Evolutionary conservation across 768 basidiomycete species (phyloP).

Genomic region (Rhodotorula taiwanensis): DNA sequence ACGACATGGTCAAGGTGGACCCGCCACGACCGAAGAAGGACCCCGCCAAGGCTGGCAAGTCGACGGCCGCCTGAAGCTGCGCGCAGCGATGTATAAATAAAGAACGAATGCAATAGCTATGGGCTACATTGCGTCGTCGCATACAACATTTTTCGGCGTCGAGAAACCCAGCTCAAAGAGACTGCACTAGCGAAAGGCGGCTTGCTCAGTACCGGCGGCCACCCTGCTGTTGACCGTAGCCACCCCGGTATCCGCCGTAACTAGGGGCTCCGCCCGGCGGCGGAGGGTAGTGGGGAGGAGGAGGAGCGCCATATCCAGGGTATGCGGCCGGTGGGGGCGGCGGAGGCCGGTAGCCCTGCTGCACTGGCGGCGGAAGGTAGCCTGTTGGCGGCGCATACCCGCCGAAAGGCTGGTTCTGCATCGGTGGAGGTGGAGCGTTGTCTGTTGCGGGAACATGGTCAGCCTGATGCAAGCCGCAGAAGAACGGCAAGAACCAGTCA

Average conservation of each 20-base stretch:
- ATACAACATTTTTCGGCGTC: no score
- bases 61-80: no score
- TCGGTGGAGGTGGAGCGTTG: constrained; percentile 2
- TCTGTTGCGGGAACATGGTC: not conserved
- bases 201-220: not conserved
- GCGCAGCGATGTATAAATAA: no score
- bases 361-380: constrained; percentile 11
- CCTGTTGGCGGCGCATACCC: constrained; percentile 11
- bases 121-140: no score
- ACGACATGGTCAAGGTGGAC: constrained; percentile 14
- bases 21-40: constrained; percentile 20
- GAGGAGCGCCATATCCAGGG: not conserved
- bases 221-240: not conserved
- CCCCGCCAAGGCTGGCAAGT: not conserved
- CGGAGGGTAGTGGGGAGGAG: no score
- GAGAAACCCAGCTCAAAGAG: no score
- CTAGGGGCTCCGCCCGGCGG: no score
- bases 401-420: not conserved
- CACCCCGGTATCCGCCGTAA: constrained; percentile 16
- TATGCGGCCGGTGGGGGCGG: constrained; percentile 13
- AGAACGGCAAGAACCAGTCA: not conserved
- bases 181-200: constrained; percentile 27
- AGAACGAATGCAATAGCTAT: no score
- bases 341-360: constrained; percentile 3
- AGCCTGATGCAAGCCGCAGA: not conserved